These are phyloP conservation scores for Talaromyces sp. DNA, from an alignment of 2,329 filamentous ascomycete species.

Conservation along the genomic window DNA sequence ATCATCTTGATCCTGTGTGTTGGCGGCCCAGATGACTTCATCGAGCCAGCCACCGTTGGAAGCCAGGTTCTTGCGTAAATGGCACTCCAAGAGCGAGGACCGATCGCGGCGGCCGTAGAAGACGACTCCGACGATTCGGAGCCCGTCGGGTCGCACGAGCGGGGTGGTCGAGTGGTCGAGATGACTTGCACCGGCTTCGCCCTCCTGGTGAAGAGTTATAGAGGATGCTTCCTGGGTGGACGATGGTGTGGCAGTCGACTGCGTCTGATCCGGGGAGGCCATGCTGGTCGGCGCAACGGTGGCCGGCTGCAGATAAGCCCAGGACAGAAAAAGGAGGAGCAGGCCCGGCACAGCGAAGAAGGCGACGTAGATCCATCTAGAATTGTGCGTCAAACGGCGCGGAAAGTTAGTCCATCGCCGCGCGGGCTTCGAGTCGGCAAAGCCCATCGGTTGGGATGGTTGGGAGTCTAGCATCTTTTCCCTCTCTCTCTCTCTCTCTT, in stretches of 20 bases:
- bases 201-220: slow-evolving; percentile 7
- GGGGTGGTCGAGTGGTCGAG: slow-evolving; percentile 9
- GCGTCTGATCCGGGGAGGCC: not conserved
- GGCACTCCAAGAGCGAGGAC: slow-evolving; percentile 10
- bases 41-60: slow-evolving; percentile 11
- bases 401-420: slow-evolving; percentile 7
- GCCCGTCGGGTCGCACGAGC: not conserved
- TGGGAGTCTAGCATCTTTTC: not conserved
- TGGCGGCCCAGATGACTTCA: slow-evolving; percentile 9
- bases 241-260: not conserved
- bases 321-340: slow-evolving; percentile 7
- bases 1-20: slow-evolving; percentile 8
- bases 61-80: slow-evolving; percentile 9
- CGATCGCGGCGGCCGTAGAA: slow-evolving; percentile 11
- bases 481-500: not conserved
- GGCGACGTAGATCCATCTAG: slow-evolving; percentile 8
- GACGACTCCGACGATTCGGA: slow-evolving; percentile 8
- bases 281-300: not conserved
- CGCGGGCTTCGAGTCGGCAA: slow-evolving; percentile 6
- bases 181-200: slow-evolving; percentile 9
- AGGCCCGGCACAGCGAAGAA: slow-evolving; percentile 5
- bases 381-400: slow-evolving; percentile 1
- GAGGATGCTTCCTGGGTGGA: slow-evolving; percentile 5
- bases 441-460: slow-evolving; percentile 2
- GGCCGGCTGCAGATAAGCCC: slow-evolving; percentile 1